A percentile compares a stretch with the other conserved stretches of the same genome.
Evolutionary conservation across 371 early-diverging fungal genomes (phyloP).

Genomic region (Apophysomyces variabilis): DNA sequence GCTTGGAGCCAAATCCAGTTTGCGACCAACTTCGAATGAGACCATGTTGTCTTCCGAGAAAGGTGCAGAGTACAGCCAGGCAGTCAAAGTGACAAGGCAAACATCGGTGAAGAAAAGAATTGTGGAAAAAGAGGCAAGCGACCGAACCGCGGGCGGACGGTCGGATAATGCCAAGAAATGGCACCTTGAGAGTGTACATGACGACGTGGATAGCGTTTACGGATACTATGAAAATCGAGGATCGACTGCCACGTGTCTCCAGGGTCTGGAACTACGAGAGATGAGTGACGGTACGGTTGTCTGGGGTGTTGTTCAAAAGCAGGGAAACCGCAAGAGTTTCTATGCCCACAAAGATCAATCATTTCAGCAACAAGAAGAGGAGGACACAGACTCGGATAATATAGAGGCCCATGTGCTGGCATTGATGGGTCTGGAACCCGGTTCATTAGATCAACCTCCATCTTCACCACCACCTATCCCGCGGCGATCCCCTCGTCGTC

Average conservation of each 20-base stretch:
- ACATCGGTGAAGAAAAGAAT: conserved; percentile 20
- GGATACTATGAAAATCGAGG: conserved; percentile 23
- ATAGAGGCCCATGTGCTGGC: conserved; percentile 17
- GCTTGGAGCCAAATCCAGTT: conserved; percentile 9
- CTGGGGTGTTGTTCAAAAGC: conserved; percentile 48
- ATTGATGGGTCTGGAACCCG: conserved; percentile 16
- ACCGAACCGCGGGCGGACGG: conserved; percentile 10
- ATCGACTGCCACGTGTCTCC: conserved; percentile 17
- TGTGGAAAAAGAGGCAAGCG: conserved; percentile 14
- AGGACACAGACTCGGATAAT: conserved; percentile 17
- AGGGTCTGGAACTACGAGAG: conserved; percentile 53
- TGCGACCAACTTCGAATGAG: conserved; percentile 15
- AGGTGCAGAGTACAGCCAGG: conserved; percentile 14
- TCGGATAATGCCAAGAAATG: conserved; percentile 4
- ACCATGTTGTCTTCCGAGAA: neutral
- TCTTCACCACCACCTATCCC: conserved; percentile 42
- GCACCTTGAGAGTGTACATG: conserved; percentile 18
- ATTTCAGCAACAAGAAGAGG: conserved; percentile 11
- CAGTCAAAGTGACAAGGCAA: conserved; percentile 21
- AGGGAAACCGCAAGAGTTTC: conserved; percentile 38
- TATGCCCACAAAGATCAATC: conserved; percentile 20
- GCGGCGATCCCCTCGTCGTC: conserved; percentile 43
- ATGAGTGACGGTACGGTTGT: conserved; percentile 54
- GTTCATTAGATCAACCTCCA: conserved; percentile 6
- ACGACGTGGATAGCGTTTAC: conserved; percentile 23